These are phyloP conservation scores for Naegleria gruberi DNA, from an alignment of 208 protist species.

Conservation along the genomic window DNA sequence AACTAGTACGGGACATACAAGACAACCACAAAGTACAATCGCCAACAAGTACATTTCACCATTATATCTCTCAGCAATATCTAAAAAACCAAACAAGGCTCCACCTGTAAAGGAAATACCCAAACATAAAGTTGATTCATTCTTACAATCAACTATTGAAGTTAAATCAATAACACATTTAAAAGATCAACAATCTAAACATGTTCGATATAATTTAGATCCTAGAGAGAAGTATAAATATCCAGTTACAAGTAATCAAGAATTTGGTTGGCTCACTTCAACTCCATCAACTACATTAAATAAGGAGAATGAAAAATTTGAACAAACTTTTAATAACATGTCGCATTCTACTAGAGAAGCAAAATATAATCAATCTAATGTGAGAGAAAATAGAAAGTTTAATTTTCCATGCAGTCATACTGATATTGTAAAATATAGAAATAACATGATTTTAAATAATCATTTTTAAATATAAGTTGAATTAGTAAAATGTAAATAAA, in stretches of 20 bases:
- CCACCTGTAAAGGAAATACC: not conserved
- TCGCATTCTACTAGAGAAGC: not conserved
- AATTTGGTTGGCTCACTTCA: not conserved
- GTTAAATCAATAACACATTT: not conserved
- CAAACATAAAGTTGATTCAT: too few relatives aligned
- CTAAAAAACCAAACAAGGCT: not conserved
- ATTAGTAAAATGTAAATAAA: too few relatives aligned
- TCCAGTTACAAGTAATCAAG: not conserved
- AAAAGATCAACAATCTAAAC: not conserved
- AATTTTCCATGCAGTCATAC: not conserved
- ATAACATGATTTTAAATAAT: not conserved
- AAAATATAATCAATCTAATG: not conserved
- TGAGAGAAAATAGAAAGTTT: not conserved
- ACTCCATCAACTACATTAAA: not conserved
- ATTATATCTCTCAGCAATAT: not conserved
- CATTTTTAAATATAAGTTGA: not conserved
- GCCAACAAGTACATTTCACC: not conserved
- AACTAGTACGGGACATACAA: not conserved
- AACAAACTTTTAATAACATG: not conserved
- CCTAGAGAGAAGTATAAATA: not conserved
- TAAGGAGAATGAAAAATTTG: not conserved
- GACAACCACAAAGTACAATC: not conserved
- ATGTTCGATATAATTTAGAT: not conserved
- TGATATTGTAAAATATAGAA: not conserved
- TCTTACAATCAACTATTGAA: not conserved